Conservation (phyloP, 2,329 filamentous ascomycete genomes). For the Cryphonectria parasitica region DNA sequence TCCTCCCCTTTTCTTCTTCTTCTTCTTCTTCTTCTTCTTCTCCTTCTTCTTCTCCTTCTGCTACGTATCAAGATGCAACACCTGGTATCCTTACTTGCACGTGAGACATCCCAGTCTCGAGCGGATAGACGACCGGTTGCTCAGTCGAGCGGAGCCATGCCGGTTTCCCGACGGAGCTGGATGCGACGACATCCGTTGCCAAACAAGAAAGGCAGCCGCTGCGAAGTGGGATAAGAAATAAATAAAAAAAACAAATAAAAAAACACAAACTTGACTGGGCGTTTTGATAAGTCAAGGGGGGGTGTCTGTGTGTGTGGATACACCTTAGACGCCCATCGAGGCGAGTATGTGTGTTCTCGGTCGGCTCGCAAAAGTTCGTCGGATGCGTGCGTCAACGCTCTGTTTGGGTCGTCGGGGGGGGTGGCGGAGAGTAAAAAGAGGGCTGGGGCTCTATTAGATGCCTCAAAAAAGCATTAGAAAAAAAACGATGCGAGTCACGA, state of each 20-base stretch:
- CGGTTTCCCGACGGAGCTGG: neutral
- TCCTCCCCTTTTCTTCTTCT: neutral
- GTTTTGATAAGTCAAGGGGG: neutral
- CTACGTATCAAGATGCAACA: neutral
- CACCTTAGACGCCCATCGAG: constrained; percentile 3
- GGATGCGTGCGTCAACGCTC: neutral
- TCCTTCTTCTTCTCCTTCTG: too few species aligned
- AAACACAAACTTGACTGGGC: neutral
- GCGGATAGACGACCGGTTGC: constrained; percentile 29
- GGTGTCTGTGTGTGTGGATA: constrained; percentile 5
- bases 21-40: too few species aligned
- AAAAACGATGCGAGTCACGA: neutral
- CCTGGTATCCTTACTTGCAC: constrained; percentile 44
- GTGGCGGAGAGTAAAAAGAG: neutral
- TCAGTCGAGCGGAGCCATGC: constrained; percentile 10
- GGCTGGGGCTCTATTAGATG: constrained; percentile 4
- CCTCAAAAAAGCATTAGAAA: neutral
- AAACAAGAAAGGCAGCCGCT: neutral
- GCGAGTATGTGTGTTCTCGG: neutral
- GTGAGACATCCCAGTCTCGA: constrained; percentile 51
- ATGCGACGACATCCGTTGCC: constrained; percentile 14
- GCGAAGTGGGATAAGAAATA: neutral
- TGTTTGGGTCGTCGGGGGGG: neutral
- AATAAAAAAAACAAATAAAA: neutral
- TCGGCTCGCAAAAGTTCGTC: constrained; percentile 8